phyloP scores from a whole-genome alignment of 768 basidiomycete species.

The Daedaleopsis nitida region DNA sequence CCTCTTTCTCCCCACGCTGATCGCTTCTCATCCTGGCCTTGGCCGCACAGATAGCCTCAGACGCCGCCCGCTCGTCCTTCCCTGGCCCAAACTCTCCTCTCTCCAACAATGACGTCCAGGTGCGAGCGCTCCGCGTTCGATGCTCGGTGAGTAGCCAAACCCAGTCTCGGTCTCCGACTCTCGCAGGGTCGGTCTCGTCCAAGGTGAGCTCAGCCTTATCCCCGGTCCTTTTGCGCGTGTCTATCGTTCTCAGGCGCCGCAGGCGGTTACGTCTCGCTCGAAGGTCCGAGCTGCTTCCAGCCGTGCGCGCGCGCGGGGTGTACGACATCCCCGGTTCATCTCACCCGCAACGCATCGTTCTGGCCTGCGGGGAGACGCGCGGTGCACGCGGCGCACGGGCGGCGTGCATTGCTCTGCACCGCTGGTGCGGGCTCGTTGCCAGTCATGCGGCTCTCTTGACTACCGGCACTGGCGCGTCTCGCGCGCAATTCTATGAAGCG shows the following conservation, averaged over 20 bases:
- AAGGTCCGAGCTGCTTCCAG: not conserved
- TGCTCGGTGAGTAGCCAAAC: no score
- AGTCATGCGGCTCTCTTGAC: not conserved
- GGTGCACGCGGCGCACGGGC: no score
- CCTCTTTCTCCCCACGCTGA: no score
- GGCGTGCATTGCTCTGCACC: no score
- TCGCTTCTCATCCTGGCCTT: no score
- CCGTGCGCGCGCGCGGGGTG: not conserved
- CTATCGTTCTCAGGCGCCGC: not conserved
- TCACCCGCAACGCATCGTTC: not conserved
- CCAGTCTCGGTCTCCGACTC: not conserved
- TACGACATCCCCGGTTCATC: not conserved
- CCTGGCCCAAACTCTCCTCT: no score
- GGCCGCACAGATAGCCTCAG: no score
- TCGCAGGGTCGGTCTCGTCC: not conserved
- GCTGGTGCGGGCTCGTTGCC: not conserved
- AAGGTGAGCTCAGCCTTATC: not conserved
- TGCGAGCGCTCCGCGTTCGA: not conserved
- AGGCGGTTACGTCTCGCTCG: not conserved
- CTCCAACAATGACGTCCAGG: no score
- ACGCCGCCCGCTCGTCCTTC: no score
- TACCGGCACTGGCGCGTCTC: not conserved
- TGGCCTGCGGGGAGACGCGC: no score
- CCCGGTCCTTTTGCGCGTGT: not conserved
- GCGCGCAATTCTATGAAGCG: not conserved